A percentile compares a stretch with the other conserved stretches of the same genome.
phyloP scores from a whole-genome alignment of 495 filamentous ascomycete genomes.

The Corynascus novoguineensis region DNA sequence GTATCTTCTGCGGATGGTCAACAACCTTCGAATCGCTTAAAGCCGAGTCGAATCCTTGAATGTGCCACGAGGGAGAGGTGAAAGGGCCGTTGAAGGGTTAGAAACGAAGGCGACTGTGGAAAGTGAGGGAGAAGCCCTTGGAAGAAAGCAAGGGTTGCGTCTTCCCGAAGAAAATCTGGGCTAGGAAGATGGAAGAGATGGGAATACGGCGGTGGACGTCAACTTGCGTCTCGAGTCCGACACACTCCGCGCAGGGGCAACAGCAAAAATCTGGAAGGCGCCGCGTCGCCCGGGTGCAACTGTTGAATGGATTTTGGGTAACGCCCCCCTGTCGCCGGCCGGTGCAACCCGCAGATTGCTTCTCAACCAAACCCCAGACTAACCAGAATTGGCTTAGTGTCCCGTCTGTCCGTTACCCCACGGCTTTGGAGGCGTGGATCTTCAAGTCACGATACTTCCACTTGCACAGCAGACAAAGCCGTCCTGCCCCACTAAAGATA shows the following conservation, averaged over 20 bases:
- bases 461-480: background rate
- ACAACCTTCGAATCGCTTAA: background rate
- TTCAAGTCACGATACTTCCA: constrained; percentile 19
- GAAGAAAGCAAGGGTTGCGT: background rate
- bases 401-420: constrained; percentile 19
- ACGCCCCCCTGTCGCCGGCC: background rate
- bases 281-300: constrained; percentile 22
- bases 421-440: constrained; percentile 12
- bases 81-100: background rate
- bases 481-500: too few relatives aligned
- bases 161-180: background rate
- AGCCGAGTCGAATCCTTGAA: background rate
- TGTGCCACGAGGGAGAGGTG: background rate
- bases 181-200: constrained; percentile 5
- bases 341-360: constrained; percentile 20
- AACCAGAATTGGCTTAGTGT: constrained; percentile 21
- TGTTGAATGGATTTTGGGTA: constrained; percentile 32
- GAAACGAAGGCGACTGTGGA: background rate
- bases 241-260: constrained; percentile 27
- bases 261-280: constrained; percentile 22
- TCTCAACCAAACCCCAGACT: constrained; percentile 34
- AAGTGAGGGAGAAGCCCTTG: background rate
- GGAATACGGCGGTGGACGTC: constrained; percentile 7
- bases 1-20: constrained; percentile 14
- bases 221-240: background rate